Evolutionary conservation across 2,329 filamentous ascomycete species (phyloP), one percentile per base, ranked within the genome.

Genomic region (Madurella mycetomatis): DNA sequence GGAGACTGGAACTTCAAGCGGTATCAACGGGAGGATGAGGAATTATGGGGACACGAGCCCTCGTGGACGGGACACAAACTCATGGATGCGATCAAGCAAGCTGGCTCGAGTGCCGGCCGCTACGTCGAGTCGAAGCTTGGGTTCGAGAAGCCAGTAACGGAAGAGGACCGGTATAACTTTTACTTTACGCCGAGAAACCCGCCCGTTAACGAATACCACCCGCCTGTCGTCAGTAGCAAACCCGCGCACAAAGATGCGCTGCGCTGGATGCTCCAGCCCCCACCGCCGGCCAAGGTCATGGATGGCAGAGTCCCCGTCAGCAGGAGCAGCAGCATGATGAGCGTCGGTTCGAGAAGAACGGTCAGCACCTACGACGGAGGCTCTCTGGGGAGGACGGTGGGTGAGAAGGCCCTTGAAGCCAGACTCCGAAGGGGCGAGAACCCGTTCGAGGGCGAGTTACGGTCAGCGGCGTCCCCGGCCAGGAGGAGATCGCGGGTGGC

Each of bases 261-360:
- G 51, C 81, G 80, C 65, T 96, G 92, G 92, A 96, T 96, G 91
- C 76, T 95, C 49, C 90, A 95, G 66, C 92, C 92, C 2, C 90
- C 91, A 1, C 92, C 92, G n/a, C 83, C 86, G 34, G 90, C 92
- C 53, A 91, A 87, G 68, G 79, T 96, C 56, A 96, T 96, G 92
- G 88, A 87, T 60, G 92, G 91, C 61, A 94, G 92, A 68, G 82
- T 88, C 37, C 82, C 83, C 31, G 84, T 87, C 17, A 82, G 79
- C 63, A 75, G 85, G 51, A 86, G 82, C 60, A 75, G 76, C 37
- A 88, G 83, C 65, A 75, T 78, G 37, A 76, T 72, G 41, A 83
- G 78, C 64, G 75, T 74, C 45, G 70, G 75, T 18, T 82, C 76
- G 52, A 72, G 72, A 44, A 72, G 67, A 60, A 79, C 76, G 1